Evolutionary conservation across 345 rosid species (phyloP), one percentile per base, ranked within the genome.

Genomic region (Fremontodendron californicum): DNA sequence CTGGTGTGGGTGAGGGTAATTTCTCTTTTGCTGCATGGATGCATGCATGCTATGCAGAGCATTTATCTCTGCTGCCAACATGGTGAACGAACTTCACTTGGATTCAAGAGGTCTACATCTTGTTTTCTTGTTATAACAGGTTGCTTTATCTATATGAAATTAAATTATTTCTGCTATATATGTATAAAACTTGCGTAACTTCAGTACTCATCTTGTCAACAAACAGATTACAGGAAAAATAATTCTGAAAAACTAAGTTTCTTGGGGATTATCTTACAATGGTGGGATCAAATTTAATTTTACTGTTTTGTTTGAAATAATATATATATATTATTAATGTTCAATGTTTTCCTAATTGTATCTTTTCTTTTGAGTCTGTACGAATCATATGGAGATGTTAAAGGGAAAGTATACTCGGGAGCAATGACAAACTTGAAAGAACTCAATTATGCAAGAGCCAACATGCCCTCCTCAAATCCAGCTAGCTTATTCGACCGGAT

Each of bases 1-100:
- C 48, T 89, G 18, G 88, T 89, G 3, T n/a, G n/a, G 92, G 92
- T 6, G 89, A 91, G 77, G 94, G 90, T 6, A 87, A 82, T 78
- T 91, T 90, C 75, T 88, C 91, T 0, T 90, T 90, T 71, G 74
- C 90, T 4, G 73, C 58, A 29, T 86, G 83, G 85, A n/a, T n/a
- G n/a, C n/a, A n/a, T n/a, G n/a, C n/a, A n/a, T n/a, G n/a, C 81
- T 88, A 67, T 92, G 87, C 39, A 79, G 27, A 51, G 85, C 89
- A 9, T 91, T 91, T 57, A 85, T 87, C 52, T 87, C 87, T n/a
- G 86, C 93, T 29, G 0, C 71, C 9, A 90, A 87, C 75, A 80
- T 87, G n/a, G 87, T 75, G 3, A 86, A 91, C 1, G n/a, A n/a
- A 88, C 90, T 46, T 76, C 91, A 23, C 80, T 87, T 0, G 85